Percentiles rank a stretch among this genome's conserved stretches.
Evolutionary conservation across 2,329 filamentous ascomycete species (phyloP).

Genomic region (Fusarium sp.): DNA sequence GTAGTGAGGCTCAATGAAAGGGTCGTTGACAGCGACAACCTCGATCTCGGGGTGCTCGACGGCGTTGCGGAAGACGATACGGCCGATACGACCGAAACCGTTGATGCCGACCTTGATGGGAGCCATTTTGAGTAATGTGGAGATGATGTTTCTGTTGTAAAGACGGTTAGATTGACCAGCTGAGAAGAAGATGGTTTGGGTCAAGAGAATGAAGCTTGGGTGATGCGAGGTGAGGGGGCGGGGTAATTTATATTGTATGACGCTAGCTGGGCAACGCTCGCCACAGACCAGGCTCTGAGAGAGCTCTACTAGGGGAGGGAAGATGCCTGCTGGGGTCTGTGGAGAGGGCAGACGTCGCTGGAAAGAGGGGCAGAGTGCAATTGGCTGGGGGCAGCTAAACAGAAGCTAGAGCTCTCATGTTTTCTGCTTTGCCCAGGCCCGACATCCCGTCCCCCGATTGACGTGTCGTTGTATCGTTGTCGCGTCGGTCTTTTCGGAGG

Average conservation of each 20-base stretch:
- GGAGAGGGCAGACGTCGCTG: constrained; percentile 13
- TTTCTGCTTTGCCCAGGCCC: neutral
- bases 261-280: constrained; percentile 3
- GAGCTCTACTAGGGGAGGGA: neutral
- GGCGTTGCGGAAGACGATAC: constrained; percentile 99
- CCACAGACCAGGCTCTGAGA: neutral
- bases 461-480: constrained; percentile 30
- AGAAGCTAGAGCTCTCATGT: neutral
- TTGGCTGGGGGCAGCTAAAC: neutral
- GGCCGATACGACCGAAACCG: constrained; percentile 99
- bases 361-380: constrained; percentile 26
- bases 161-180: constrained; percentile 26
- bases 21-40: constrained; percentile 97
- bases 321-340: neutral
- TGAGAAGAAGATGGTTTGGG: constrained; percentile 12
- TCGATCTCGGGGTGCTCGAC: constrained; percentile 90
- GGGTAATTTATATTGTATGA: constrained; percentile 44
- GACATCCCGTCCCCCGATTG: constrained; percentile 20
- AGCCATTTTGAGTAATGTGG: constrained; percentile 53
- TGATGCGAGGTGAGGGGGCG: constrained; percentile 38
- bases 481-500: constrained; percentile 3
- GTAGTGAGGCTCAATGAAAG: constrained; percentile 98
- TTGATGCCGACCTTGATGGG: constrained; percentile 92
- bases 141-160: constrained; percentile 22
- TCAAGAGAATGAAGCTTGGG: constrained; percentile 14